These are phyloP conservation scores for Pecoramyces ruminantium DNA, from an alignment of 192 early-diverging fungal species.

Conservation along the genomic window DNA sequence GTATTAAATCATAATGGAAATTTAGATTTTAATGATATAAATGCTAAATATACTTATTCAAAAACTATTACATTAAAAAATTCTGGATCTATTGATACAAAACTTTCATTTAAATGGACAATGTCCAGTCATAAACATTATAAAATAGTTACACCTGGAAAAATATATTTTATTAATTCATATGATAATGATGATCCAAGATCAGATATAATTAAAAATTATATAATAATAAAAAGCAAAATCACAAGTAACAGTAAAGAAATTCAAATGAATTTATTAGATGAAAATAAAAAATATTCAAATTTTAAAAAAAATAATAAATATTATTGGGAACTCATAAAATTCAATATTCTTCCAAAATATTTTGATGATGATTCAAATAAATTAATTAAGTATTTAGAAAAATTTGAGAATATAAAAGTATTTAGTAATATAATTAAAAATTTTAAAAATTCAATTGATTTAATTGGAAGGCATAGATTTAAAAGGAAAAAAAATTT, in stretches of 20 bases:
- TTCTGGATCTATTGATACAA: constrained; percentile 31
- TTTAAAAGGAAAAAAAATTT: constrained; percentile 1
- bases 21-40: constrained; percentile 39
- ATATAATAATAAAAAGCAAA: constrained; percentile 14
- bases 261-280: not conserved
- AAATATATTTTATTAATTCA: constrained; percentile 19
- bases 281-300: not conserved
- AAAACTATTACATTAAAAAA: constrained; percentile 30
- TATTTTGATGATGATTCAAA: constrained; percentile 7
- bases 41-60: constrained; percentile 26
- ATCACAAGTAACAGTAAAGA: not conserved
- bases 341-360: constrained; percentile 15
- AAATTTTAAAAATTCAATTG: not conserved
- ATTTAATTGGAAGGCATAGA: not conserved
- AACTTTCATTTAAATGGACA: constrained; percentile 24
- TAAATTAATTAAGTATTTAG: not conserved
- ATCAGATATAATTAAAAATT: constrained; percentile 22
- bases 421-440: not conserved
- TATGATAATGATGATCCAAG: constrained; percentile 32
- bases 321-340: constrained; percentile 3
- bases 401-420: not conserved
- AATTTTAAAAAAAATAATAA: not conserved
- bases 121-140: constrained; percentile 23
- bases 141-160: constrained; percentile 10
- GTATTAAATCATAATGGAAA: constrained; percentile 28